phyloP scores from a whole-genome alignment of 345 rosid species.

The Passiflora organensis region DNA sequence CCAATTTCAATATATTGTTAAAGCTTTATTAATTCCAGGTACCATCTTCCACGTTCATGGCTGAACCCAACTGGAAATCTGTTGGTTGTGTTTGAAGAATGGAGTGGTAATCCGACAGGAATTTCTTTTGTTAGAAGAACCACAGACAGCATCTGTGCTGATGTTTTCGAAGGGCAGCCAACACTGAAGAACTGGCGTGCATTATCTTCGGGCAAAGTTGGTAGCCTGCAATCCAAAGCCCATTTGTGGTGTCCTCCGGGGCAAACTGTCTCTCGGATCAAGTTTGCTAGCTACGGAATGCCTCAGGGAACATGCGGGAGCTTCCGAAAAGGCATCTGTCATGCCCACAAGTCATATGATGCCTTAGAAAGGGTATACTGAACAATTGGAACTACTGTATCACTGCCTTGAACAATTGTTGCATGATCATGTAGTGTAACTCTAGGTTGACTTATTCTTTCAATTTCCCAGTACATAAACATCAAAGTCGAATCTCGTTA shows the following conservation, averaged over 20 bases:
- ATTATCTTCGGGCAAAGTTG: constrained; percentile 3
- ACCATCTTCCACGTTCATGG: constrained; percentile 48
- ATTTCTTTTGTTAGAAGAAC: constrained; percentile 30
- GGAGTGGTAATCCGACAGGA: constrained; percentile 31
- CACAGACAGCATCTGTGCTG: constrained; percentile 26
- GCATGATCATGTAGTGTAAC: too few relatives aligned
- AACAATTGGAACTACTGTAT: background rate
- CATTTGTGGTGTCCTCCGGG: constrained; percentile 24
- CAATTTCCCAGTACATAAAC: too few relatives aligned
- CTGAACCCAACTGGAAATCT: constrained; percentile 30
- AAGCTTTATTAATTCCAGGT: constrained; percentile 22
- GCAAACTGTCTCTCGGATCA: constrained; percentile 14
- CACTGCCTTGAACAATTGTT: too few relatives aligned
- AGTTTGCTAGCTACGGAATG: constrained; percentile 21
- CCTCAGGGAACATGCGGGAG: constrained; percentile 21
- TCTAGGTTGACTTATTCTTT: too few relatives aligned
- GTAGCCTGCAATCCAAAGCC: constrained; percentile 17
- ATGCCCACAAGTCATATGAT: constrained; percentile 22
- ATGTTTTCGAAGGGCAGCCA: constrained; percentile 20
- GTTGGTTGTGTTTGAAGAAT: constrained; percentile 37
- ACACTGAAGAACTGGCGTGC: constrained; percentile 17
- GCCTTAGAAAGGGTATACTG: constrained; percentile 16
- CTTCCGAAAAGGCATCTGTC: constrained; percentile 15
- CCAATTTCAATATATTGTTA: background rate
- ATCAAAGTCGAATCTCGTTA: too few relatives aligned